A percentile compares a stretch with the other conserved stretches of the same genome.
Evolutionary conservation across 768 basidiomycete genomes (phyloP).

Genomic region (Solioccasus polychromus): DNA sequence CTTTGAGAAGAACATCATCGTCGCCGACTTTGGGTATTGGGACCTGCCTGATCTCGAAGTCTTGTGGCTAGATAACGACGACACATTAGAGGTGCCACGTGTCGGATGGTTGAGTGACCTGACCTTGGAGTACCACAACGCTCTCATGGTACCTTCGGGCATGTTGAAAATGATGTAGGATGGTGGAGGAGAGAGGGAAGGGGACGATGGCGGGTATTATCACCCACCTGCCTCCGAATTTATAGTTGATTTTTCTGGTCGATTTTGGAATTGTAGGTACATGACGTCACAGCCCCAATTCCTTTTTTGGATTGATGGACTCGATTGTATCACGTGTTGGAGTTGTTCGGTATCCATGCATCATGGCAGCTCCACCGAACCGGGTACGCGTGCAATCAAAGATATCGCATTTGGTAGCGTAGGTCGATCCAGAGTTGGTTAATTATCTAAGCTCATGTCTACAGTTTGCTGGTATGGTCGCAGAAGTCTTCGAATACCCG

Average conservation of each 20-base stretch:
- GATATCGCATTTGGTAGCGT: slow-evolving; percentile 52
- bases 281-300: slow-evolving; percentile 26
- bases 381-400: slow-evolving; percentile 34
- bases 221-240: not conserved
- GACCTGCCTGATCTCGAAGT: slow-evolving; percentile 67
- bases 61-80: slow-evolving; percentile 46
- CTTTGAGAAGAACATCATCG: slow-evolving; percentile 75
- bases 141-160: slow-evolving; percentile 68
- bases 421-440: too few species aligned
- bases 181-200: slow-evolving; percentile 3
- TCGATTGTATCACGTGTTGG: slow-evolving; percentile 12
- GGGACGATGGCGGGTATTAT: not conserved
- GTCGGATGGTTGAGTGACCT: slow-evolving; percentile 8
- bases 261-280: slow-evolving; percentile 22
- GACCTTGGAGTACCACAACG: slow-evolving; percentile 70
- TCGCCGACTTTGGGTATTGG: slow-evolving; percentile 64
- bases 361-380: not conserved
- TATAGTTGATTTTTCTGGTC: too few species aligned
- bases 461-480: slow-evolving; percentile 80
- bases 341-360: too few species aligned
- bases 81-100: slow-evolving; percentile 9
- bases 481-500: slow-evolving; percentile 88
- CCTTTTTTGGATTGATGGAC: slow-evolving; percentile 3
- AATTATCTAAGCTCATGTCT: too few species aligned
- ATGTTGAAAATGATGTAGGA: slow-evolving; percentile 29